Evolutionary conservation across 2,329 filamentous ascomycete genomes (phyloP).

Genomic region (Colletotrichum echinochloae): DNA sequence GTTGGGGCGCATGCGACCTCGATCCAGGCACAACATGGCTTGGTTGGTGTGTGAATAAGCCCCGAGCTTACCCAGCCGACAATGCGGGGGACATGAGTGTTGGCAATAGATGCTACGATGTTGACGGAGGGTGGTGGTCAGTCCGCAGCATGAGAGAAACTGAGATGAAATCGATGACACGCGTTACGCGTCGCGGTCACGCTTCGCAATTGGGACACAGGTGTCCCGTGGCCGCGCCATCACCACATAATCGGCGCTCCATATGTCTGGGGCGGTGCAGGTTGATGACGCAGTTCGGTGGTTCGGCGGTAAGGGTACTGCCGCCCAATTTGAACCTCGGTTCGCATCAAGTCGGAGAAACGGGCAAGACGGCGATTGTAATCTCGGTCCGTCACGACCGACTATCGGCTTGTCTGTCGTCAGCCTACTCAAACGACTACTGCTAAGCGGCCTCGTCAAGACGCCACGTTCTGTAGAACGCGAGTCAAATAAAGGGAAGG

Average conservation of each 20-base stretch:
- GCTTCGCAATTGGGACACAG: background rate
- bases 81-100: constrained; percentile 18
- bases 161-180: constrained; percentile 6
- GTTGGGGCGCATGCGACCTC: constrained; percentile 30
- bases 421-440: constrained; percentile 1
- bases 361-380: background rate
- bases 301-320: background rate
- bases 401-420: background rate
- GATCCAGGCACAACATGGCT: background rate
- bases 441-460: background rate
- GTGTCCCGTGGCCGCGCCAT: background rate
- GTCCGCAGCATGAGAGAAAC: background rate
- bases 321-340: constrained; percentile 29
- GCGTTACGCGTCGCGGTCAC: constrained; percentile 7
- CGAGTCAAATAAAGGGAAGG: background rate
- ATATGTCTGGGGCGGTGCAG: background rate
- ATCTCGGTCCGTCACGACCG: background rate
- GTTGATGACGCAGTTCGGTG: constrained; percentile 21
- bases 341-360: constrained; percentile 17
- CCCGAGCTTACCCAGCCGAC: constrained; percentile 7
- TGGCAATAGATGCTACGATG: background rate
- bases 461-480: background rate
- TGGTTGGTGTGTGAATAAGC: background rate
- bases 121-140: background rate
- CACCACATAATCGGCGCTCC: background rate